Base-by-base conservation (phyloP, 805 yeast species). In the Wickerhamomyces strasburgensis region DNA sequence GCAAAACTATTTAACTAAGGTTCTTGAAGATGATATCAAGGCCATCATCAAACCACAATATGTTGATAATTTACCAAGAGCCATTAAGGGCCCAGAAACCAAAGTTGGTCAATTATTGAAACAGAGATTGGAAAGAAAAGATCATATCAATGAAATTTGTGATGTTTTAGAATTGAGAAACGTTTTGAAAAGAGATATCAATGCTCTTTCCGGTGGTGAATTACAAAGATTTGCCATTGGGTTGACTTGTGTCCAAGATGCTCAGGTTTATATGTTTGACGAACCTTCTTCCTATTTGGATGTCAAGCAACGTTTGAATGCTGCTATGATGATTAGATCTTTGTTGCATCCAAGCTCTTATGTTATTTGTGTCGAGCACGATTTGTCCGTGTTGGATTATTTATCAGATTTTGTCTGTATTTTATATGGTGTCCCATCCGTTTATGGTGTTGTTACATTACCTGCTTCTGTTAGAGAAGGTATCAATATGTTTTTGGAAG, bases 11-110 rank as follows among this genome's bases (percentile, higher is more conserved):
- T 86, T 93, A 68, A 87, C 96, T 37, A 88, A 93, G 60, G 79
- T 93, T 49, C 72, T 93, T 51, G 98, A 93, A 62, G 96, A 90
- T 59, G 70, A 89, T 60, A 84, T 93, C 60, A 89, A 84, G 67
- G 95, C 98, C n/a, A 85, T 93, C 49, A 90, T 90, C 59, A 93
- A 93, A 69, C 99, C 99, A 8, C 99, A 93, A 68, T 93, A 93
- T 58, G 99, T 93, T 42, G 99, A 93, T 64, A 90, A 88, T 68
- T 79, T 93, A 50, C 98, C 98, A 51, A 80, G 94, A 62, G 98
- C 98, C 27, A 82, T 93, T 58, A 86, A 86, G 65, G 88, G 96
- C 31, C 89, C 94, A 13, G 72, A 82, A 33, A 84, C 78, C 55
- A 80, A 84, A 55, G 98, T 90, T 33, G 95, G 90, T 37, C 88